phyloP scores from a whole-genome alignment of 257 asterid species.

The Rubia yunnanensis region DNA sequence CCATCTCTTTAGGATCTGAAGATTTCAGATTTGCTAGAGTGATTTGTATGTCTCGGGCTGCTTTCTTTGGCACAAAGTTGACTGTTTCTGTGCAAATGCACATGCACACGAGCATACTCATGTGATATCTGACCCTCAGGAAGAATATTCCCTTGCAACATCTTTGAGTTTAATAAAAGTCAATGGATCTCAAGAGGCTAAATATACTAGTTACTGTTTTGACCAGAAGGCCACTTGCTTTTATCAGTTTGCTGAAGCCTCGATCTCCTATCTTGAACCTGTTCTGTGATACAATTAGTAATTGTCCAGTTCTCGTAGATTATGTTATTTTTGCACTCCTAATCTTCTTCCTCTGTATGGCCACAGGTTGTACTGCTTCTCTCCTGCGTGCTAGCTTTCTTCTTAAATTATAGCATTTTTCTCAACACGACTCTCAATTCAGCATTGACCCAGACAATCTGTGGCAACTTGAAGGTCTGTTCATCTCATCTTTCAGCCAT shows the following conservation, averaged over 20 bases:
- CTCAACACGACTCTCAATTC: conserved; percentile 91
- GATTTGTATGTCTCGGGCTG: too few relatives aligned
- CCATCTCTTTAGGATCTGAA: background rate
- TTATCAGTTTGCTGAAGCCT: background rate
- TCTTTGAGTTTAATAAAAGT: background rate
- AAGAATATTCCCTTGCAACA: background rate
- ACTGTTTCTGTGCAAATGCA: too few relatives aligned
- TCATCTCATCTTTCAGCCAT: conserved; percentile 1
- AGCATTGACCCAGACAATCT: conserved; percentile 89
- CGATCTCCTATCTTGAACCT: background rate
- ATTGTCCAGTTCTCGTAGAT: background rate
- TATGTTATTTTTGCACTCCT: conserved; percentile 11
- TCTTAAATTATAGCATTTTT: conserved; percentile 70
- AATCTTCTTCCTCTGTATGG: conserved; percentile 7
- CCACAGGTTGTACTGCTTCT: conserved; percentile 59
- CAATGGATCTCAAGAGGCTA: background rate
- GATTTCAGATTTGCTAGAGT: too few relatives aligned
- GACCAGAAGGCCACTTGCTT: background rate
- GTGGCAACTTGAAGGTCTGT: conserved; percentile 91
- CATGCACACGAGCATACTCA: too few relatives aligned
- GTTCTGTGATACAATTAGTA: background rate
- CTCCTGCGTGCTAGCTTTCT: conserved; percentile 80
- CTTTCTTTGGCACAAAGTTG: too few relatives aligned
- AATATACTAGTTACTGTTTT: background rate
- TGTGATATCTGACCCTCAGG: background rate